Conservation (phyloP, 441 rosid species). For the Jatropha multifida region DNA sequence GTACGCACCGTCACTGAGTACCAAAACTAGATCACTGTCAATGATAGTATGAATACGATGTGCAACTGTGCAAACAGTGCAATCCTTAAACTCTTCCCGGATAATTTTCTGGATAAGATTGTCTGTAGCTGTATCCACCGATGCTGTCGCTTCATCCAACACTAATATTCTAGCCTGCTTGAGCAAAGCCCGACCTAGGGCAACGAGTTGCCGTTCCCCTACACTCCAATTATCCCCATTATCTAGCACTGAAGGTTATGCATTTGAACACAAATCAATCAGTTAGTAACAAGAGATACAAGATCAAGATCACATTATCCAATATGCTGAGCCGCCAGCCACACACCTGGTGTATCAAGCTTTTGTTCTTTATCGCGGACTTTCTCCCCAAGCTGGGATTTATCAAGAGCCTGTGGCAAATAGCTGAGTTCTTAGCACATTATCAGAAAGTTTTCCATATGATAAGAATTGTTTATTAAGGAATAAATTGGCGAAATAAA, state of each 20-base stretch:
- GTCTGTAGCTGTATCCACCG: slow-evolving; percentile 98
- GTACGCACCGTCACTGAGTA: slow-evolving; percentile 83
- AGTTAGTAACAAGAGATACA: not conserved
- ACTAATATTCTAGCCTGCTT: slow-evolving; percentile 95
- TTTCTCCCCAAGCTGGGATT: slow-evolving; percentile 89
- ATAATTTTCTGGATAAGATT: slow-evolving; percentile 96
- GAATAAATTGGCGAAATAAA: not conserved
- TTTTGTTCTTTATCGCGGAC: slow-evolving; percentile 85
- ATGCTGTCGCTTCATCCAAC: slow-evolving; percentile 99
- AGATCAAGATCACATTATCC: not conserved
- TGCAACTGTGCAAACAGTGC: slow-evolving; percentile 98
- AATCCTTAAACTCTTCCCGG: slow-evolving; percentile 86
- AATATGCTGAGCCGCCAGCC: slow-evolving; percentile 4
- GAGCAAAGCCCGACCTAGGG: slow-evolving; percentile 95
- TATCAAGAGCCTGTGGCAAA: slow-evolving; percentile 79
- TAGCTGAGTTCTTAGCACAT: slow-evolving; percentile 8
- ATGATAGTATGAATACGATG: slow-evolving; percentile 98
- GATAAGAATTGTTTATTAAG: not conserved
- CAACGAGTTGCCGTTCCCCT: slow-evolving; percentile 95
- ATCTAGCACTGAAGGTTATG: slow-evolving; percentile 61
- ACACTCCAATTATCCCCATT: slow-evolving; percentile 99
- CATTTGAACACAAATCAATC: not conserved
- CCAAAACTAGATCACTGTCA: slow-evolving; percentile 95
- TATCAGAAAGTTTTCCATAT: not conserved
- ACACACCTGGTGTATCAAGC: slow-evolving; percentile 86